Evolutionary conservation across 2,329 filamentous ascomycete species (phyloP).

Genomic region (Lojkania enalia): DNA sequence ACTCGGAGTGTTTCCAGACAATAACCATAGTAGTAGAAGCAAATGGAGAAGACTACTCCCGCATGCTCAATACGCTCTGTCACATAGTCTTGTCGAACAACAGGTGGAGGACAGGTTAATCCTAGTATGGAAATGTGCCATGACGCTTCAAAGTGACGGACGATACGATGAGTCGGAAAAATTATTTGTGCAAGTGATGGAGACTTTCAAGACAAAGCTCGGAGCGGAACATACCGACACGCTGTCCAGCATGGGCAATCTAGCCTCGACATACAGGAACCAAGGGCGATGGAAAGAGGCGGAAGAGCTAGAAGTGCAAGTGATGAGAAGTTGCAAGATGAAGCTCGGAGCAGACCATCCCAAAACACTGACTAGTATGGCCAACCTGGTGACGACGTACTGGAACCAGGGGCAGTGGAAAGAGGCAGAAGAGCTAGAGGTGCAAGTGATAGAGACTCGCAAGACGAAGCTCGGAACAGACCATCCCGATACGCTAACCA

Average conservation of each 20-base stretch:
- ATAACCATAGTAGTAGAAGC: constrained; percentile 20
- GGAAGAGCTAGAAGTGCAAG: no score
- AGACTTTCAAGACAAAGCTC: constrained; percentile 6
- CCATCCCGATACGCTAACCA: constrained; percentile 4
- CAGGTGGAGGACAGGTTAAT: constrained; percentile 9
- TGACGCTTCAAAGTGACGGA: constrained; percentile 16
- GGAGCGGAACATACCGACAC: constrained; percentile 7
- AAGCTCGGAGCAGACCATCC: background rate
- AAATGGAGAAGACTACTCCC: constrained; percentile 25
- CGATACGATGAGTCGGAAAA: constrained; percentile 18
- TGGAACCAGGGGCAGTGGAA: constrained; percentile 9
- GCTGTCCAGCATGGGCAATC: constrained; percentile 9
- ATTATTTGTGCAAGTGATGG: constrained; percentile 17
- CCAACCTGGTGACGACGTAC: background rate
- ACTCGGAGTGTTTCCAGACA: constrained; percentile 19
- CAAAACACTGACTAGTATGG: background rate
- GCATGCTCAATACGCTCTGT: constrained; percentile 20
- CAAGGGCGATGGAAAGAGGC: no score
- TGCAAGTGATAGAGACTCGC: constrained; percentile 8
- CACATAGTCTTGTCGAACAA: constrained; percentile 7
- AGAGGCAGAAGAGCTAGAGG: constrained; percentile 9
- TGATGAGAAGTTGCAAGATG: no score
- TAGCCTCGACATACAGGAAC: no score
- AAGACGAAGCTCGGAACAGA: constrained; percentile 3
- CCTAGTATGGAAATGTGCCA: constrained; percentile 18